Base-by-base conservation (phyloP, 2,329 filamentous ascomycete genomes). In the Nakataea oryzae region DNA sequence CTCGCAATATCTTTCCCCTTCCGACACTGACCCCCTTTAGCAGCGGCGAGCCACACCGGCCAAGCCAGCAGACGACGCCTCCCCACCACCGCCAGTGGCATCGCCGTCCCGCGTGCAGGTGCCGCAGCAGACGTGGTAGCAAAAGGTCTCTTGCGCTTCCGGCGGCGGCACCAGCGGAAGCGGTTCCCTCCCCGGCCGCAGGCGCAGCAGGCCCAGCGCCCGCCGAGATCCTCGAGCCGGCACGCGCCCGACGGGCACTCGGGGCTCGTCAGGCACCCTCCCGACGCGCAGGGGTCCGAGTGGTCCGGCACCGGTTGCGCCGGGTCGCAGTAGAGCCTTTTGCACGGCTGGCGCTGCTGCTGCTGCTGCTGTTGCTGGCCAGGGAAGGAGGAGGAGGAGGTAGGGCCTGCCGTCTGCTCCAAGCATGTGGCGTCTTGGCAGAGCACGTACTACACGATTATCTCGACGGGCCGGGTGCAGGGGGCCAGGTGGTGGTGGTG, bases 101-200 rank as follows among this genome's bases (percentile, higher is more conserved):
- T 29, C 27, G 9, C 28, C 54, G 63, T 80, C 76, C 13, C 73
- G 64, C 57, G 70, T 71, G 64, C 80, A 83, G 3, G 66, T 67
- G 54, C 72, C 69, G 67, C 81, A 84, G 60, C 81, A 75, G n/a
- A 66, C 70, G 63, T 83, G 81, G 64, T 81, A 81, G 69, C 80
- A 84, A 57, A 81, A 77, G 1, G 78, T 79, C 77, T 76, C 14
- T 73, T 74, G 61, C 71, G 73, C 74, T 78, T 76, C 61, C 71
- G 75, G 64, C 80, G 77, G 41, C 74, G 70, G 65, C 81, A 83
- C 72, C 73, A 78, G 27, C 73, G 71, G 58, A 75, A 75, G 5
- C 72, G 70, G 63, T 83, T 83, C 6, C 73, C 76, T 8, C 77
- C 78, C 7, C 78, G 73, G 3, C 70, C 68, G 65, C 81, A 84